Evolutionary conservation across 2,329 filamentous ascomycete species (phyloP), one percentile per base, ranked within the genome.

Genomic region (Alternaria conjuncta): DNA sequence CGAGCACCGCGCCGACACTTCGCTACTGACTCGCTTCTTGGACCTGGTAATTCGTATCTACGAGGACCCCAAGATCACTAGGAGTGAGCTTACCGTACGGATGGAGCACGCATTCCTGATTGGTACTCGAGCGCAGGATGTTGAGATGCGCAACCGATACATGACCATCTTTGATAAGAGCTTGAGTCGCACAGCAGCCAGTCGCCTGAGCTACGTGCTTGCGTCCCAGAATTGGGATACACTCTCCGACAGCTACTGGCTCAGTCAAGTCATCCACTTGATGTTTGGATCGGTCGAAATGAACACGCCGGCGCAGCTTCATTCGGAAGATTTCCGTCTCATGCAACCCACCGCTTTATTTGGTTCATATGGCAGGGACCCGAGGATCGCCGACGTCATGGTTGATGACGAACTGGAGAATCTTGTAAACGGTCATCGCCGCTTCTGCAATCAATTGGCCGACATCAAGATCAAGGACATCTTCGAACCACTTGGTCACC

Each of bases 101-200:
- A 92, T 99, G 87, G 96, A 99, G 82, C 95, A 98, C 80, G 96
- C 96, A 6, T 99, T 99, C 86, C 86, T 99, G 67, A 96, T 99
- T 54, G 96, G 96, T 26, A 96, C 95, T 0, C 85, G 96, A 72
- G 95, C 95, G 3, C 90, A 94, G 71, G 95, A 99, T 78, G 92
- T 98, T 12, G 92, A 97, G 61, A 97, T 98, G 93, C 92, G 96
- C 47, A 97, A 97, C 74, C 90, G 95, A 13, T 99, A 99, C 83
- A 93, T 99, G 89, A 88, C 88, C 20, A 97, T 99, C 67, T 97
- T 99, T 71, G 95, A 98, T 80, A 92, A 92, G 80, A 97, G 94
- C 76, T 84, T 99, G 68, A 96, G 94, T n/a, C 92, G 94, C 75
- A 93, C 93, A 8, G 95, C 94, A 1, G 96, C 92, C 74, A 92